Evolutionary conservation across 2,329 filamentous ascomycete genomes (phyloP).

Genomic region (Saccharata proteae): DNA sequence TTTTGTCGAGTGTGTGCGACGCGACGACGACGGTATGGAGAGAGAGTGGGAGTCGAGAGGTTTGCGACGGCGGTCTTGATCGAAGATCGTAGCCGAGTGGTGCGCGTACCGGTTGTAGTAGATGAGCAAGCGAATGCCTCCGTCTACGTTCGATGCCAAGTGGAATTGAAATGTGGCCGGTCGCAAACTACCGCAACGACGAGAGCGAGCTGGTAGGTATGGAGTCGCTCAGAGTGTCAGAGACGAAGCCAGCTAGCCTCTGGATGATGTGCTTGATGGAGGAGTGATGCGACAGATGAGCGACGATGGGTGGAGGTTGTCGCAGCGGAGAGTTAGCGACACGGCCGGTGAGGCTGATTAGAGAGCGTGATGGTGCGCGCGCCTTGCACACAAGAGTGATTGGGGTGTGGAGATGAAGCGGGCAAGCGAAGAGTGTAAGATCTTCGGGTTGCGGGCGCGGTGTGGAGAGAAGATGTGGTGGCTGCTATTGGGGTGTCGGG

Average conservation of each 20-base stretch:
- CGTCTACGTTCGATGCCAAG: constrained; percentile 49
- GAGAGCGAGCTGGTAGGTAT: constrained; percentile 13
- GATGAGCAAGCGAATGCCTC: constrained; percentile 99
- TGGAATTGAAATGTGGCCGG: constrained; percentile 8
- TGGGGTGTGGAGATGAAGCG: too few species aligned
- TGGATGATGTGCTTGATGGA: constrained; percentile 11
- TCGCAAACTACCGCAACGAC: constrained; percentile 14
- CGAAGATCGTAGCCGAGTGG: constrained; percentile 8
- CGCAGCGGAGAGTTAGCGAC: too few species aligned
- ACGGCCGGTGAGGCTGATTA: constrained; percentile 1
- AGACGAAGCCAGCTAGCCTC: constrained; percentile 32
- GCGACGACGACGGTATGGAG: constrained; percentile 4
- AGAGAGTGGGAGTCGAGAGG: constrained; percentile 7
- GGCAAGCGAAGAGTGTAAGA: too few species aligned
- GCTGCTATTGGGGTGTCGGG: too few species aligned
- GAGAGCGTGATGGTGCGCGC: constrained; percentile 7
- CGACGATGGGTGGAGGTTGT: constrained; percentile 1
- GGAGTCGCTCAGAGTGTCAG: constrained; percentile 15
- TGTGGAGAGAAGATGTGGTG: too few species aligned
- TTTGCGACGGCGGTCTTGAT: background rate
- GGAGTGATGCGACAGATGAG: constrained; percentile 1
- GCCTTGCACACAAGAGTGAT: too few species aligned
- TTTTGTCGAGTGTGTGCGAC: constrained; percentile 1
- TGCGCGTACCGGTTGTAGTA: constrained; percentile 54
- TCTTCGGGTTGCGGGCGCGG: too few species aligned